A percentile compares a stretch with the other conserved stretches of the same genome.
phyloP scores from a whole-genome alignment of 768 basidiomycete genomes.

The Psilocybe cubensis region DNA sequence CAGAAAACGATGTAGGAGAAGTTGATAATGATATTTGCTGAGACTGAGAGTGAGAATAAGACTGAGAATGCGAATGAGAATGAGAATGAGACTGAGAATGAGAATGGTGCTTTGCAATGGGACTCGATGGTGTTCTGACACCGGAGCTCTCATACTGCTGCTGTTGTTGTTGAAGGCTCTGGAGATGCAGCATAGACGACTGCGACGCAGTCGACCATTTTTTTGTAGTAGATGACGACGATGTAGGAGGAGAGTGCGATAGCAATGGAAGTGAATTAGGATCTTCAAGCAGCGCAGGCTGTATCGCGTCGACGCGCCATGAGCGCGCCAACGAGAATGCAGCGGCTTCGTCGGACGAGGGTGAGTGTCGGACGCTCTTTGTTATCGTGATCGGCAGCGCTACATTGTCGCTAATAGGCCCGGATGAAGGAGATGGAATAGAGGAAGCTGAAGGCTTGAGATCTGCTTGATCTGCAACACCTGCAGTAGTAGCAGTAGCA shows the following conservation, averaged over 20 bases:
- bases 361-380: not conserved
- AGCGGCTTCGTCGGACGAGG: conserved; percentile 15
- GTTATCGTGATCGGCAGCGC: conserved; percentile 16
- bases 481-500: not conserved
- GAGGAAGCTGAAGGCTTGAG: not conserved
- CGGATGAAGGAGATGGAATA: conserved; percentile 7
- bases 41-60: too few relatives aligned
- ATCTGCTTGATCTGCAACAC: not conserved
- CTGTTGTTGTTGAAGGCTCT: conserved; percentile 8
- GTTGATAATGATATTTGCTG: conserved; percentile 25
- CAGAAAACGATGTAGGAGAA: conserved; percentile 8
- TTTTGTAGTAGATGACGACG: conserved; percentile 10
- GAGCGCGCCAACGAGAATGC: conserved; percentile 20
- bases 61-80: too few relatives aligned
- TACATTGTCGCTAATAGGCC: not conserved
- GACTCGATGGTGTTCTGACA: conserved; percentile 15
- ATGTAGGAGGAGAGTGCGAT: not conserved
- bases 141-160: conserved; percentile 12
- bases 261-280: conserved; percentile 7
- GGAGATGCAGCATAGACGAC: conserved; percentile 5
- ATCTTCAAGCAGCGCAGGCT: conserved; percentile 20
- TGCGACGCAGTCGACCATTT: conserved; percentile 4
- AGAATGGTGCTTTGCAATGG: conserved; percentile 16
- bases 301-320: conserved; percentile 22
- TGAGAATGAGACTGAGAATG: too few relatives aligned